Conservation (phyloP, 2,329 filamentous ascomycete species). For the Bipolaris gigantea region DNA sequence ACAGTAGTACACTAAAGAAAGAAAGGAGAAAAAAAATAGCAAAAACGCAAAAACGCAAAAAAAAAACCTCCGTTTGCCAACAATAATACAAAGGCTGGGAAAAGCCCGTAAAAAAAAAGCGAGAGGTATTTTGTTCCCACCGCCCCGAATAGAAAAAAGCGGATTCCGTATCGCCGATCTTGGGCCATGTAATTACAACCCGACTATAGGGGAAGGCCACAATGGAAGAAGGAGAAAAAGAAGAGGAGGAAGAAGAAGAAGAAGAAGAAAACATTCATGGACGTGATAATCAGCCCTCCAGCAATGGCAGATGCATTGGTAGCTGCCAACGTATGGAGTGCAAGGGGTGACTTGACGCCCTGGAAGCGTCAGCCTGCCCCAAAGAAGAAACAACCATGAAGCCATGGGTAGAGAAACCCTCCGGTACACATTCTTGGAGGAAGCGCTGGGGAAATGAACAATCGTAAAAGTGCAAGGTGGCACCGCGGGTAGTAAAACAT, state of each 20-base stretch:
- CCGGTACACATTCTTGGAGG: conserved; percentile 32
- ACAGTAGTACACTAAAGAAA: conserved; percentile 27
- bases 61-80: conserved; percentile 14
- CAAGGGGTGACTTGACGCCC: conserved; percentile 22
- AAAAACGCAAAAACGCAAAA: neutral
- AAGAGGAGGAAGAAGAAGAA: too few species aligned
- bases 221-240: conserved; percentile 19
- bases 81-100: conserved; percentile 27
- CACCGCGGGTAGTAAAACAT: conserved; percentile 20
- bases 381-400: conserved; percentile 38
- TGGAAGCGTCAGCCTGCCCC: conserved; percentile 23
- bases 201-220: conserved; percentile 31
- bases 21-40: neutral
- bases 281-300: conserved; percentile 23
- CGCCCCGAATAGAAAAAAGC: conserved; percentile 24
- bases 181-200: conserved; percentile 47
- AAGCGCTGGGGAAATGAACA: conserved; percentile 29
- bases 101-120: conserved; percentile 19
- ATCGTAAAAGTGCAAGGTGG: conserved; percentile 36
- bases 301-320: conserved; percentile 6
- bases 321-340: conserved; percentile 10
- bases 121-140: conserved; percentile 29
- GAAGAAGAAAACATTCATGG: conserved; percentile 25
- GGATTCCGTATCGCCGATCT: conserved; percentile 33
- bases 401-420: conserved; percentile 21